Evolutionary conservation across 163 green algal genomes (phyloP).

Genomic region (Coccomyxa subellipsoidea): DNA sequence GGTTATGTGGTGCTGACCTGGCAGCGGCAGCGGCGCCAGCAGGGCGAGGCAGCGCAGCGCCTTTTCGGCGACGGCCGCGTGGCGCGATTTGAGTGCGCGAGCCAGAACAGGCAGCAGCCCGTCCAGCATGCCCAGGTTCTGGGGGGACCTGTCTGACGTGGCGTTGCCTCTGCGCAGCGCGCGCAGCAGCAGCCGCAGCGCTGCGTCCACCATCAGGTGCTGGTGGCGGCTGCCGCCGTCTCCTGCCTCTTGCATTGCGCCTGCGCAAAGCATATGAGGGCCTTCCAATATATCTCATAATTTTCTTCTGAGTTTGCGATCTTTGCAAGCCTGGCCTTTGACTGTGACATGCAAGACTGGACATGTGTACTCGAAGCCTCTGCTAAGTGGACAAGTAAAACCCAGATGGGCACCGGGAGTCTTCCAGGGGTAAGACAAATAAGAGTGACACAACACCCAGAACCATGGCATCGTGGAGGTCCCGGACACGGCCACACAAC

Average conservation of each 20-base stretch:
- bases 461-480: no score
- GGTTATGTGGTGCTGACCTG: constrained; percentile 10
- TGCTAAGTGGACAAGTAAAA: no score
- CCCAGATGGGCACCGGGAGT: no score
- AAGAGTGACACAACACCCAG: no score
- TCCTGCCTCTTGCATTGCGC: not conserved
- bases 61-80: constrained; percentile 34
- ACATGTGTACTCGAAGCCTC: no score
- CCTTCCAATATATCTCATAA: no score
- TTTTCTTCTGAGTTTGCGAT: no score
- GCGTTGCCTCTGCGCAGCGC: constrained; percentile 33
- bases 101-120: constrained; percentile 73
- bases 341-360: no score
- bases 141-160: not conserved
- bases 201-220: constrained; percentile 71
- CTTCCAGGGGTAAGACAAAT: no score
- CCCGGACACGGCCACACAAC: no score
- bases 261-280: not conserved
- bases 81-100: constrained; percentile 40
- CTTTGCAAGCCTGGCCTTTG: no score
- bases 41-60: constrained; percentile 43
- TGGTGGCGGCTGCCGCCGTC: constrained; percentile 27
- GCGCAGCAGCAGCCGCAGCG: constrained; percentile 59
- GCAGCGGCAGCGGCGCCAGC: constrained; percentile 52
- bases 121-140: constrained; percentile 52